phyloP scores from a whole-genome alignment of 371 early-diverging fungal genomes.

The Syncephalastrum sp. region DNA sequence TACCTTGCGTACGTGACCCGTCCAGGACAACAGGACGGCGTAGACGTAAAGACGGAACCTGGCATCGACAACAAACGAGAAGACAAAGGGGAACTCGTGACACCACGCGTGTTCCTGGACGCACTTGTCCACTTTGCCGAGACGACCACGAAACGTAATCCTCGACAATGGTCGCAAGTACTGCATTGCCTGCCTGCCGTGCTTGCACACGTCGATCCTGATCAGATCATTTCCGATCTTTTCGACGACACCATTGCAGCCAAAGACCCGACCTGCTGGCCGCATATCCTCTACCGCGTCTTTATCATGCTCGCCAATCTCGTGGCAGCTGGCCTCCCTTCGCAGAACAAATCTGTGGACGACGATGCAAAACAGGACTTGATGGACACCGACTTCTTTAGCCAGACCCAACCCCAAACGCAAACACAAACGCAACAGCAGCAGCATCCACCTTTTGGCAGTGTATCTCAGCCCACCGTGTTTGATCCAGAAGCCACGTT shows the following conservation, averaged over 20 bases:
- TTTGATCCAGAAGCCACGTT: slow-evolving; percentile 42
- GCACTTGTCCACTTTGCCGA: slow-evolving; percentile 22
- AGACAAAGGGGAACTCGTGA: slow-evolving; percentile 12
- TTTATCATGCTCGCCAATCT: slow-evolving; percentile 29
- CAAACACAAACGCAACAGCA: too few relatives aligned
- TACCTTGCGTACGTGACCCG: slow-evolving; percentile 36
- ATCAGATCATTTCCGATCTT: slow-evolving; percentile 20
- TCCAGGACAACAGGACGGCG: not conserved
- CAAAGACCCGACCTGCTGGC: slow-evolving; percentile 18
- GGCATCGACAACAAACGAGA: not conserved
- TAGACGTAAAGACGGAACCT: not conserved
- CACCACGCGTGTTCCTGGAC: slow-evolving; percentile 13
- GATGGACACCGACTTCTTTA: too few relatives aligned
- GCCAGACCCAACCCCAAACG: too few relatives aligned
- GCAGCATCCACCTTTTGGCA: not conserved
- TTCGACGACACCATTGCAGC: slow-evolving; percentile 17
- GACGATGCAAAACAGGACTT: slow-evolving; percentile 9
- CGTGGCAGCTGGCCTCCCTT: slow-evolving; percentile 24
- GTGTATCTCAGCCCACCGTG: slow-evolving; percentile 23
- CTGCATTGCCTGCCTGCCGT: slow-evolving; percentile 23
- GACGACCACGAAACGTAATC: slow-evolving; percentile 19
- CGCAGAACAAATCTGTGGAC: slow-evolving; percentile 13
- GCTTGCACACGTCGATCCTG: slow-evolving; percentile 21
- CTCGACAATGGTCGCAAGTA: slow-evolving; percentile 39
- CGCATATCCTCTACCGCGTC: slow-evolving; percentile 16